Evolutionary conservation across 1,139 yeast genomes (phyloP).

Genomic region (Kodamaea fungicola): DNA sequence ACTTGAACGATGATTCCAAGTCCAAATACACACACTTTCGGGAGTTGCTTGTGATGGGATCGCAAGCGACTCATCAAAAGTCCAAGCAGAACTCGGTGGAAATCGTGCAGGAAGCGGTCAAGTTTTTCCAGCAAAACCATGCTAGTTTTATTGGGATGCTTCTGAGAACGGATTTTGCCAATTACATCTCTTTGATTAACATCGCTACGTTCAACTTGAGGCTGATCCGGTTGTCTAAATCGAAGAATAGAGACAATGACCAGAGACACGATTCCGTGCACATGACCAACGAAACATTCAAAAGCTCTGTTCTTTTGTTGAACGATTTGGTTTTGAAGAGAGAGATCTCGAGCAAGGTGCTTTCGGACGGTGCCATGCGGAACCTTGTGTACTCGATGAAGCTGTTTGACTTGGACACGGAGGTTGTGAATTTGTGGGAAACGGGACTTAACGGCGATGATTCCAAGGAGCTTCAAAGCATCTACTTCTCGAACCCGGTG

Average conservation of each 20-base stretch:
- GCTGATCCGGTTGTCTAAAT: slow-evolving; percentile 27
- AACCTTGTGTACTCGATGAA: slow-evolving; percentile 32
- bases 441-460: slow-evolving; percentile 36
- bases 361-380: slow-evolving; percentile 10
- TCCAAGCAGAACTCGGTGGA: slow-evolving; percentile 19
- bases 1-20: slow-evolving; percentile 16
- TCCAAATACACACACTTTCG: slow-evolving; percentile 26
- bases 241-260: slow-evolving; percentile 41
- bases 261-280: slow-evolving; percentile 25
- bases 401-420: slow-evolving; percentile 34
- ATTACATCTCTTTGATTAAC: slow-evolving; percentile 26
- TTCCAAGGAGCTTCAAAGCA: slow-evolving; percentile 13
- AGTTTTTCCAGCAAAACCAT: slow-evolving; percentile 5
- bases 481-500: slow-evolving; percentile 47
- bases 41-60: slow-evolving; percentile 24
- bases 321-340: slow-evolving; percentile 24
- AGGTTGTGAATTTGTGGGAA: slow-evolving; percentile 43
- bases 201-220: slow-evolving; percentile 22
- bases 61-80: slow-evolving; percentile 14
- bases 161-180: slow-evolving; percentile 23
- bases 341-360: slow-evolving; percentile 2
- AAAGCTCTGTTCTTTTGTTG: slow-evolving; percentile 32
- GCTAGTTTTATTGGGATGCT: slow-evolving; percentile 8
- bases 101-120: slow-evolving; percentile 17
- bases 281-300: slow-evolving; percentile 30